Conservation (phyloP, 1,284 basidiomycete genomes). For the Cryptococcus sp. region DNA sequence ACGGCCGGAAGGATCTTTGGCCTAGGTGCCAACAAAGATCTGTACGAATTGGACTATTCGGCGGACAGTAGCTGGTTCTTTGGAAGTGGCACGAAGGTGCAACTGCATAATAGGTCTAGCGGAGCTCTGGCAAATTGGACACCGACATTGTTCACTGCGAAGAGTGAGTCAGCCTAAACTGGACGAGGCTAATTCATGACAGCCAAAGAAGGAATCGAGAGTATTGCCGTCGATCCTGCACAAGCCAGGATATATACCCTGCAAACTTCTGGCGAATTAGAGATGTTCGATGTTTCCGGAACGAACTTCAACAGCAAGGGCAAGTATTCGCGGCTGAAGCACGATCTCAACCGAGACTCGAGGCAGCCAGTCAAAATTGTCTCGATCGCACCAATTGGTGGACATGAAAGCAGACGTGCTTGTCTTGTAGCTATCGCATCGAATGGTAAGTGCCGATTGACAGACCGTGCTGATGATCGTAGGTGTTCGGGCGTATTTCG, state of each 20-base stretch:
- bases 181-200: not conserved
- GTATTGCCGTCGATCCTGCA: conserved; percentile 40
- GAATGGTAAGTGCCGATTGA: conserved; percentile 53
- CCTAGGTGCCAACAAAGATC: conserved; percentile 79
- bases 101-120: conserved; percentile 38
- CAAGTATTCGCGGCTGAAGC: conserved; percentile 26
- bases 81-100: conserved; percentile 59
- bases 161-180: conserved; percentile 18
- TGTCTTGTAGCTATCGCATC: conserved; percentile 78
- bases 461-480: not conserved
- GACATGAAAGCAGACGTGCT: conserved; percentile 56
- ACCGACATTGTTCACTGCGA: conserved; percentile 27
- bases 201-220: conserved; percentile 47
- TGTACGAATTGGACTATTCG: conserved; percentile 94
- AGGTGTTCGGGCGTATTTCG: conserved; percentile 34
- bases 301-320: conserved; percentile 31
- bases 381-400: conserved; percentile 46
- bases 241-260: conserved; percentile 43
- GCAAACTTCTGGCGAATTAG: conserved; percentile 37
- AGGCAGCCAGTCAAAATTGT: conserved; percentile 38
- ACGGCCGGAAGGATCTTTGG: conserved; percentile 86
- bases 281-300: conserved; percentile 37
- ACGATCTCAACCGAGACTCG: conserved; percentile 22
- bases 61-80: conserved; percentile 87
- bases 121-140: conserved; percentile 37